Base-by-base conservation (phyloP, 352 stramenopile species). In the Globisporangium spinosum region DNA sequence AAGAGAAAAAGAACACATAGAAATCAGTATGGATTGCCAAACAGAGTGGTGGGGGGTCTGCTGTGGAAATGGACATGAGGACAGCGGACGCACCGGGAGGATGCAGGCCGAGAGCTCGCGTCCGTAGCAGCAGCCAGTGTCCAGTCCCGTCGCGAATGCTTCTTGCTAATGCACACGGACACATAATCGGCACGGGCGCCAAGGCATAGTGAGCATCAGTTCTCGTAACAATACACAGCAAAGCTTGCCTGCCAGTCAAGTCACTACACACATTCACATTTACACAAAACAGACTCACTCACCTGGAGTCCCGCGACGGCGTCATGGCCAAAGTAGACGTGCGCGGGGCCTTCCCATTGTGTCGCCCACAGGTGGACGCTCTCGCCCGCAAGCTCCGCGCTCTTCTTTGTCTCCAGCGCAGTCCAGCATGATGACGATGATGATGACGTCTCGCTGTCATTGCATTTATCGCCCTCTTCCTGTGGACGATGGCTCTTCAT, bases 261-360 rank as follows among this genome's bases (percentile, higher is more conserved):
- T 32, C 27, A 32, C 27, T 32, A 9, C 20, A 27, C 17, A 13
- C 17, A 13, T 25, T 3, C 17, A 54, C n/a, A 25, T 32, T 32
- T 32, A 32, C 32, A 23, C 32, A 12, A 25, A 58, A 20, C 25
- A 32, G 15, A 34, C 10, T 38, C 17, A 32, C 67, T 57, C 56
- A 89, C 77, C 79, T 98, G 92, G 6, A 98, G 68, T 10, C 91
- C 90, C 15, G 83, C 71, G 57, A 78, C 75, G 7, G 93, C 93
- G 72, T 97, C 90, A 78, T 98, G 93, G 35, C 93, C 93, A 85
- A 98, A 98, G 67, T 95, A 89, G 8, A 98, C 80, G 64, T 89
- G 86, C 23, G 81, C 60, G 2, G 91, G 88, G 15, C 93, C 93
- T 1, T 65, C 59, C 89, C 90, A 98, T 47, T 85, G 72, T 49